phyloP scores from a whole-genome alignment of 2,329 filamentous ascomycete species.

The Harringtonia aguacate region DNA sequence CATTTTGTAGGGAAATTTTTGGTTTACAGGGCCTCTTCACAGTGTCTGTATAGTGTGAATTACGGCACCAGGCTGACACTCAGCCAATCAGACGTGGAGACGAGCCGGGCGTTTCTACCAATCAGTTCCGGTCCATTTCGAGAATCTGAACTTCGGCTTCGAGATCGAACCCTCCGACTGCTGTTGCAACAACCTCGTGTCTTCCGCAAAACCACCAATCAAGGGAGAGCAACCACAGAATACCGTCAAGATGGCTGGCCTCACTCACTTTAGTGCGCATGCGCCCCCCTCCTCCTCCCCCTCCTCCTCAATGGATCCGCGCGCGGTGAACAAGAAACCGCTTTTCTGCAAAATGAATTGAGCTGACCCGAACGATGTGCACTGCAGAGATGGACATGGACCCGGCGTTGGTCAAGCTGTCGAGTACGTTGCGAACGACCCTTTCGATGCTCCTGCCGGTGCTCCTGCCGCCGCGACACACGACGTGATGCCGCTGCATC shows the following conservation, averaged over 20 bases:
- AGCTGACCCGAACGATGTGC: conserved; percentile 17
- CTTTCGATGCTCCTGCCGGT: neutral
- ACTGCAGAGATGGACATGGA: conserved; percentile 32
- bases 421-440: conserved; percentile 31
- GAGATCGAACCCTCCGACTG: neutral
- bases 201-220: neutral
- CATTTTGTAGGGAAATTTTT: neutral
- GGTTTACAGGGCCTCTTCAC: neutral
- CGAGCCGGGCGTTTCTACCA: conserved; percentile 3
- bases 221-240: conserved; percentile 3
- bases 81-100: conserved; percentile 3
- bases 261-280: conserved; percentile 31
- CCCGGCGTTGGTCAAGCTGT: conserved; percentile 35
- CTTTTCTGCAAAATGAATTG: neutral
- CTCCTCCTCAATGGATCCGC: neutral
- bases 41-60: neutral
- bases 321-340: neutral
- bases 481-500: no score
- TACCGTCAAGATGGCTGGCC: conserved; percentile 29
- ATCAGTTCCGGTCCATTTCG: conserved; percentile 12
- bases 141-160: neutral
- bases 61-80: neutral
- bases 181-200: neutral
- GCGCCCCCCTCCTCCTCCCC: no score
- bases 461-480: no score